Evolutionary conservation across 345 rosid species (phyloP), one percentile per base, ranked within the genome.

Genomic region (Camelina laxa): DNA sequence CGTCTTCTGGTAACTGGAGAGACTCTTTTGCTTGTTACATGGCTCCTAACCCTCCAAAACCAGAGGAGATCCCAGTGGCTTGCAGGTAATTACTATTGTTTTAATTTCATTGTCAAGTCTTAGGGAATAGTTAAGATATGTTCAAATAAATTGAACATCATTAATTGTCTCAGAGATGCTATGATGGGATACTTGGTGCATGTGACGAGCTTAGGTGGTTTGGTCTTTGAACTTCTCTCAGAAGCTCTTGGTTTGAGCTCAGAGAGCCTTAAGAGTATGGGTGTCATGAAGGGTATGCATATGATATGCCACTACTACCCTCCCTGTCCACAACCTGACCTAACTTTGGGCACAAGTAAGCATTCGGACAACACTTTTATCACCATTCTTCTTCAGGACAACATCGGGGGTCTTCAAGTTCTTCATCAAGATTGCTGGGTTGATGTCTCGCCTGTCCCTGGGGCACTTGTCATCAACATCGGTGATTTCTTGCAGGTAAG

Each of bases 391-490:
- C 79, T 77, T 39, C 89, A 86, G 48, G 89, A 86, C 59, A 60
- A 79, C 11, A 73, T 82, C 0, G 90, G 90, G 16, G 90, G 87
- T 38, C 84, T 85, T 50, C 85, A 83, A 48, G 56, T 83, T 56
- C 85, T 81, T 65, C 81, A 83, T 69, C 62, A 75, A 36, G 75
- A 83, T 39, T 73, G 75, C 3, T 79, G 86, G 86, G 75, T 79
- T 5, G 74, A 85, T 68, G 86, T 83, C 4, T n/a, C 44, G 2
- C 85, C 81, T 44, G 2, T 63, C 10, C 76, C 64, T 0, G 82
- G 83, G 8, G 80, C 80, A 12, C 78, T 81, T 31, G 41, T 83
- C 16, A 41, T 81, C 57, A 81, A 77, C 59, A 13, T 82, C 0
- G 88, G 88, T 14, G 86, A 83, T 65, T 54, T 79, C 53, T 33